These are phyloP conservation scores for Fusarium subglutinans DNA, from an alignment of 2,329 filamentous ascomycete species.

Conservation along the genomic window DNA sequence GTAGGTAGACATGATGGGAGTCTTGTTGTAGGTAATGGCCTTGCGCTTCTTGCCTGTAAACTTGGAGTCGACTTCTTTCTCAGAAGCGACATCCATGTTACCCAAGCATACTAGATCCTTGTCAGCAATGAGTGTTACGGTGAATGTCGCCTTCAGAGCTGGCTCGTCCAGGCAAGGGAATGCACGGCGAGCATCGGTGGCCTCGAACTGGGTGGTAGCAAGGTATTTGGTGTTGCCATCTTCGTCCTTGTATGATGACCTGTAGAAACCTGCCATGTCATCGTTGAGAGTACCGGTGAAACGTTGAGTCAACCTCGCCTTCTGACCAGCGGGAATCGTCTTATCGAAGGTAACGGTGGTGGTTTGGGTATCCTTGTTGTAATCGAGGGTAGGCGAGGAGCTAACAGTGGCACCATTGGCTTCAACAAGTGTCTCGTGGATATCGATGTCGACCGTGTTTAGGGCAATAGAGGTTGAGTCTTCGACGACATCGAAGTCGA, in stretches of 20 bases:
- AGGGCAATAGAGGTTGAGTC: constrained; percentile 87
- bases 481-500: constrained; percentile 87
- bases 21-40: constrained; percentile 90
- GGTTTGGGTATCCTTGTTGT: constrained; percentile 82
- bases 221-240: constrained; percentile 84
- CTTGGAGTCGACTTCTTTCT: constrained; percentile 75
- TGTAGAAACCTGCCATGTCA: constrained; percentile 98
- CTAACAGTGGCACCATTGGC: constrained; percentile 58
- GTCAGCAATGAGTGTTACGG: constrained; percentile 89
- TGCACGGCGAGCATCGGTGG: constrained; percentile 89
- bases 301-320: constrained; percentile 68
- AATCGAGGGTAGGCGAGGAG: constrained; percentile 61
- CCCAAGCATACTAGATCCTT: constrained; percentile 90
- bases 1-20: constrained; percentile 95
- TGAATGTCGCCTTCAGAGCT: constrained; percentile 91
- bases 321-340: constrained; percentile 75
- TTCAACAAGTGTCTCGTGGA: constrained; percentile 69
- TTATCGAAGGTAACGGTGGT: constrained; percentile 83
- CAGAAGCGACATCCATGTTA: constrained; percentile 93
- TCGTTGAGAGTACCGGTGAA: constrained; percentile 87
- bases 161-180: constrained; percentile 99
- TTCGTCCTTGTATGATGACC: constrained; percentile 87
- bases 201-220: constrained; percentile 95
- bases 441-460: constrained; percentile 87
- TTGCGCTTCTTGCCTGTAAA: constrained; percentile 72